Conservation (phyloP, 2,329 filamentous ascomycete species). For the Claviceps maximensis region DNA sequence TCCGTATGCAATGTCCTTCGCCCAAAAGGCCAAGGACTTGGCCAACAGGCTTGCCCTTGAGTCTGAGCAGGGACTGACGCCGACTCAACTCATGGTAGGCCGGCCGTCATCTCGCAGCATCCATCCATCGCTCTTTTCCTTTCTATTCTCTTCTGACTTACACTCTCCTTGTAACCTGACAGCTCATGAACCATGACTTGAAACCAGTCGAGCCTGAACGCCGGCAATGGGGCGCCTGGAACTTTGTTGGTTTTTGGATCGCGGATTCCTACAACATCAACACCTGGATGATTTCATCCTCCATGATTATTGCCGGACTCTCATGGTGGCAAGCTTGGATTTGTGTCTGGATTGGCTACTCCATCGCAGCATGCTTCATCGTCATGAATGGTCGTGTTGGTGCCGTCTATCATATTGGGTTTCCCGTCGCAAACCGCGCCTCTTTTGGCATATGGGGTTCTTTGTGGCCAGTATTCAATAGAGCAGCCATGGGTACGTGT, state of each 20-base stretch:
- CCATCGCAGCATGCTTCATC: slow-evolving; percentile 63
- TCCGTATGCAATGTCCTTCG: slow-evolving; percentile 1
- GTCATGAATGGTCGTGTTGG: slow-evolving; percentile 71
- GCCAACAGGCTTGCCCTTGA: slow-evolving; percentile 56
- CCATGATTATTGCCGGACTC: slow-evolving; percentile 64
- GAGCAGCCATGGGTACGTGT: slow-evolving; percentile 57
- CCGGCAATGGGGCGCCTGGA: slow-evolving; percentile 75
- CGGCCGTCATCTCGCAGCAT: neutral
- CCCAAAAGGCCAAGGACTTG: slow-evolving; percentile 22
- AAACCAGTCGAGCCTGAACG: slow-evolving; percentile 68
- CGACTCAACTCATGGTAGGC: slow-evolving; percentile 62
- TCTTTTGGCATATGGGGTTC: slow-evolving; percentile 85
- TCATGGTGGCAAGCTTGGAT: slow-evolving; percentile 89
- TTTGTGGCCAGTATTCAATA: slow-evolving; percentile 79
- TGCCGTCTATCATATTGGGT: slow-evolving; percentile 77
- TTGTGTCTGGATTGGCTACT: slow-evolving; percentile 80
- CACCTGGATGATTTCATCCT: slow-evolving; percentile 86
- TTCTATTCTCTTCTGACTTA: too few species aligned
- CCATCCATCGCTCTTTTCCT: neutral
- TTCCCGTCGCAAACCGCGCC: slow-evolving; percentile 65
- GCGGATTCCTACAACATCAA: slow-evolving; percentile 81
- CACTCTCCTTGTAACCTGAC: slow-evolving; percentile 1
- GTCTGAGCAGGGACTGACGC: slow-evolving; percentile 62
- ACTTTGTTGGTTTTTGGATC: slow-evolving; percentile 82
- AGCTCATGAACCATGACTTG: slow-evolving; percentile 72